Conservation (phyloP, 164 flowering plant genomes). For the Malania oleifera region DNA sequence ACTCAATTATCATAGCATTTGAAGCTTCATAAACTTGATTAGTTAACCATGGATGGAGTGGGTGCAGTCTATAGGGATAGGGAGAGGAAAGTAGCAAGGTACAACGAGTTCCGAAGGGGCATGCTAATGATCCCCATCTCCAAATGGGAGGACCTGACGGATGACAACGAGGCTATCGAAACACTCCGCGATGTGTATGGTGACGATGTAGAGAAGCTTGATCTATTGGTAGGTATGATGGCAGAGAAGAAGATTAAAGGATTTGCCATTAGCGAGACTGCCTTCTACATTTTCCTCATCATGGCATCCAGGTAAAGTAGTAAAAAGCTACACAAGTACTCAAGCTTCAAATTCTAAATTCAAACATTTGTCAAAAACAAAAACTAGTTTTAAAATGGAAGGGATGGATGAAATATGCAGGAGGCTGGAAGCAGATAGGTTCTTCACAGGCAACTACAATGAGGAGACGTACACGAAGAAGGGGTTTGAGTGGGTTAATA, state of each 20-base stretch:
- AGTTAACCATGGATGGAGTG: too few species aligned
- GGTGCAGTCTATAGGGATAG: background rate
- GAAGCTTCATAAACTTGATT: too few species aligned
- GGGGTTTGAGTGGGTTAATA: constrained; percentile 1
- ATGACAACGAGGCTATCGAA: background rate
- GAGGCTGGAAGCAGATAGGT: constrained; percentile 3
- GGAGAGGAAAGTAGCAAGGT: constrained; percentile 4
- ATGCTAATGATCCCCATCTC: background rate
- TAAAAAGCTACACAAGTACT: too few species aligned
- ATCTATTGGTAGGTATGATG: background rate
- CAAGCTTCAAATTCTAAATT: too few species aligned
- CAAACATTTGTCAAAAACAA: too few species aligned
- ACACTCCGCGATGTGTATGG: background rate
- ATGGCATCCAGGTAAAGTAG: constrained; percentile 1
- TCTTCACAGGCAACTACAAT: background rate
- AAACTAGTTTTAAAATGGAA: too few species aligned
- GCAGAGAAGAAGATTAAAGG: constrained; percentile 2
- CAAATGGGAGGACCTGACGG: constrained; percentile 2
- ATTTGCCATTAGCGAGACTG: background rate
- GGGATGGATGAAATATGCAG: too few species aligned
- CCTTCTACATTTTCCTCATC: background rate
- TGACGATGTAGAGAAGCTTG: constrained; percentile 2
- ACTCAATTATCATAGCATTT: too few species aligned
- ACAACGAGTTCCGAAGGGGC: background rate
- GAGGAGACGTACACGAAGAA: background rate